Percentiles rank a stretch among this genome's conserved stretches.
Evolutionary conservation across 2,329 filamentous ascomycete genomes (phyloP).

Genomic region (Pseudogymnoascus verrucosus): DNA sequence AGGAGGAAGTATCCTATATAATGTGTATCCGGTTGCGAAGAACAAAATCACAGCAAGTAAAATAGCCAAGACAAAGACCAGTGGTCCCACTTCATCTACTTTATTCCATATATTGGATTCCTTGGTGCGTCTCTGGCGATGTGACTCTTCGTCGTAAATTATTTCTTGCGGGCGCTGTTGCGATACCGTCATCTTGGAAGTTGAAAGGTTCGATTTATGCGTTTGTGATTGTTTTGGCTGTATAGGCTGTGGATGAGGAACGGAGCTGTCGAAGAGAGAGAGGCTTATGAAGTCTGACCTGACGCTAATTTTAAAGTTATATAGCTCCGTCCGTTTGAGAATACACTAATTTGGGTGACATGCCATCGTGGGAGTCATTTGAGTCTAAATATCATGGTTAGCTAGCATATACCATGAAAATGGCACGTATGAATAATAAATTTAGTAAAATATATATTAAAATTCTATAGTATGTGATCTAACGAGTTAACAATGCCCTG

Average conservation of each 20-base stretch:
- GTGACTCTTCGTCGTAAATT: background rate
- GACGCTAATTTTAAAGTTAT: background rate
- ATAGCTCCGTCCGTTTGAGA: background rate
- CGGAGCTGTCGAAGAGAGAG: background rate
- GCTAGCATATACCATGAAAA: background rate
- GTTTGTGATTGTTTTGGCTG: background rate
- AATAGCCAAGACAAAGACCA: no score
- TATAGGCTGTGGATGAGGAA: background rate
- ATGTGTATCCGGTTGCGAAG: background rate
- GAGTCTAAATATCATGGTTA: background rate
- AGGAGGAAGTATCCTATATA: background rate
- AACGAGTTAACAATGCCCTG: background rate
- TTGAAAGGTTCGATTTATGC: background rate
- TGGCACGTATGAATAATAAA: background rate
- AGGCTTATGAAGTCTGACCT: background rate
- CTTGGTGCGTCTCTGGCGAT: background rate
- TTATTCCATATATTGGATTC: background rate
- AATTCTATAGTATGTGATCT: background rate
- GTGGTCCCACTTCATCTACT: background rate
- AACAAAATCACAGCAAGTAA: background rate
- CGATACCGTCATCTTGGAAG: background rate
- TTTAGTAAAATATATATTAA: background rate
- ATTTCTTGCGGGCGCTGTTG: background rate
- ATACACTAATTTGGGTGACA: background rate
- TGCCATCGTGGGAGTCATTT: background rate